Conservation (phyloP, 2,329 filamentous ascomycete species). For the Phialophora tarda region DNA sequence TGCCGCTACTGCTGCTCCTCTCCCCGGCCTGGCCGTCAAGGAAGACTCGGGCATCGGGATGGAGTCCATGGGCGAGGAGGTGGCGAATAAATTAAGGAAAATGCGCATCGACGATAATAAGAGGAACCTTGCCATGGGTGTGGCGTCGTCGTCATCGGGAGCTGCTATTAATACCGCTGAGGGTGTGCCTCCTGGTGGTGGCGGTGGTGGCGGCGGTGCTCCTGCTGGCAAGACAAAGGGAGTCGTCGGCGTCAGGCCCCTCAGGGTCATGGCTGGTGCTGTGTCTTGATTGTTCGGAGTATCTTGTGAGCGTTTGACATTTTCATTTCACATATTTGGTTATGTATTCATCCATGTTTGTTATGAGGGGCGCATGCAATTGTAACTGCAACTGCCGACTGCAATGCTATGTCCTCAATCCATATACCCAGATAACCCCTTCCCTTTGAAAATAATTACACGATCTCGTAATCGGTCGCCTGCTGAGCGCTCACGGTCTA, state of each 20-base stretch:
- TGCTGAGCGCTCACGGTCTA: background rate
- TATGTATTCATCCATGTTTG: too few relatives aligned
- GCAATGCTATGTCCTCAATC: too few relatives aligned
- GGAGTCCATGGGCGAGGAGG: constrained; percentile 19
- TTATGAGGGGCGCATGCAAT: too few relatives aligned
- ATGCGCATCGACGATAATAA: constrained; percentile 19
- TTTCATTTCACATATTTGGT: background rate
- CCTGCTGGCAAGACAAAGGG: constrained; percentile 21
- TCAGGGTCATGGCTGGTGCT: constrained; percentile 30
- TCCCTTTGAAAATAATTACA: too few relatives aligned
- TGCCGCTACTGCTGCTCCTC: background rate
- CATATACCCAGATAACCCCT: too few relatives aligned
- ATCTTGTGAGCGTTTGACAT: background rate
- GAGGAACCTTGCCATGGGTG: background rate
- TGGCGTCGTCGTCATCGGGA: background rate
- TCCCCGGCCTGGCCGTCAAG: background rate
- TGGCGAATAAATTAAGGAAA: constrained; percentile 16
- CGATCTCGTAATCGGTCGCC: background rate
- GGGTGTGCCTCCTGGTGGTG: background rate
- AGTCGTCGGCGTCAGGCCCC: constrained; percentile 29
- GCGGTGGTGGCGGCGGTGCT: background rate
- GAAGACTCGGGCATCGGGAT: constrained; percentile 20
- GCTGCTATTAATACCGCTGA: constrained; percentile 3
- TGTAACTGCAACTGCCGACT: too few relatives aligned
- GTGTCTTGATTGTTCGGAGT: constrained; percentile 29